A percentile compares a stretch with the other conserved stretches of the same genome.
Conservation (phyloP, 805 yeast genomes). For the Yueomyces sp. region DNA sequence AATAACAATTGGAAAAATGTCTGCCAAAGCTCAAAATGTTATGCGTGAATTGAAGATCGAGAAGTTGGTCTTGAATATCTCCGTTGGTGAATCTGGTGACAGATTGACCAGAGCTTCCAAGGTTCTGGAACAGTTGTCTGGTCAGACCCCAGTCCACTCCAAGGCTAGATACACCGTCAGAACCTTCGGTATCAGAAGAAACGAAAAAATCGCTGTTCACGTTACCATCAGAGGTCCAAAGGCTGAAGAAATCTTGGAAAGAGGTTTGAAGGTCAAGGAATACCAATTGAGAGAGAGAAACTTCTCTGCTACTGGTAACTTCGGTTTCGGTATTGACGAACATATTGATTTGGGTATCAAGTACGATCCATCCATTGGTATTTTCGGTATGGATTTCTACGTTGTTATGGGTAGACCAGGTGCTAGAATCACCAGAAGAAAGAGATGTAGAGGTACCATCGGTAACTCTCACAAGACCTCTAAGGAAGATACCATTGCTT, state of each 20-base stretch:
- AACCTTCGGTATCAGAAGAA: constrained; percentile 99
- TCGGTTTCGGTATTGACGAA: constrained; percentile 99
- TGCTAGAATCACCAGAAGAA: constrained; percentile 96
- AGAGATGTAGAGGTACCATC: constrained; percentile 78
- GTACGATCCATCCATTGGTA: constrained; percentile 98
- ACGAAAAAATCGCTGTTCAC: constrained; percentile 98
- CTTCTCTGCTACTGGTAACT: constrained; percentile 99
- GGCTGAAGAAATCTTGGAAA: constrained; percentile 98
- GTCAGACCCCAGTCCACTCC: constrained; percentile 99
- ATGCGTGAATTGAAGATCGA: constrained; percentile 99
- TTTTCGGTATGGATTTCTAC: constrained; percentile 99
- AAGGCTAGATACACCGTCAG: constrained; percentile 99
- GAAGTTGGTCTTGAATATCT: constrained; percentile 98
- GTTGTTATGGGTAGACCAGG: constrained; percentile 99
- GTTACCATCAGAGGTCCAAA: constrained; percentile 99
- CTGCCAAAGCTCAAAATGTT: constrained; percentile 67
- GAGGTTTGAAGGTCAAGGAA: constrained; percentile 99
- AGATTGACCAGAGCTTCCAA: constrained; percentile 99
- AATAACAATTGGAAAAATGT: constrained; percentile 22
- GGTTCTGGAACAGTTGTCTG: constrained; percentile 98
- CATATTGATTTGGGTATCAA: constrained; percentile 99
- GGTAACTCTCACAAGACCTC: constrained; percentile 88
- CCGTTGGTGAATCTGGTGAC: constrained; percentile 99
- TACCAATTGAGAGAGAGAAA: constrained; percentile 88
- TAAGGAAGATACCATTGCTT: constrained; percentile 88